Conservation (phyloP, 1,284 basidiomycete species). For the Tylopilus sp. region DNA sequence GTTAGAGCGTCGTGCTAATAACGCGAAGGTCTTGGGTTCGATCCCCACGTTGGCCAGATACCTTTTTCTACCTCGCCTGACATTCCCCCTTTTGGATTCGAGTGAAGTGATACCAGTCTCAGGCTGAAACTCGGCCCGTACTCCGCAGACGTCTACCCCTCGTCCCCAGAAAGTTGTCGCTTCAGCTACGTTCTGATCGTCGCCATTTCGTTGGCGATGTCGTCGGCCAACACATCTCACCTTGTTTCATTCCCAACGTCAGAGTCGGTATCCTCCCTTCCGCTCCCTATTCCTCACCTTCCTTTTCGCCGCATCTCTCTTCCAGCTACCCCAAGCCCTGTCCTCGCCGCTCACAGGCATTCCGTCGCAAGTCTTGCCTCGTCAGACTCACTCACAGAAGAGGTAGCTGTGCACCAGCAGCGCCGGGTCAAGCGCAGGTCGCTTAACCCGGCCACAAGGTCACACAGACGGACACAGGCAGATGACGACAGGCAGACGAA, state of each 20-base stretch:
- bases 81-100: conserved; percentile 14
- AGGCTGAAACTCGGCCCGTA: conserved; percentile 23
- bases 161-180: not conserved
- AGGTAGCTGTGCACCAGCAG: conserved; percentile 24
- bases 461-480: conserved; percentile 32
- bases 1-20: conserved; percentile 14
- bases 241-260: conserved; percentile 30
- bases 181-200: conserved; percentile 12
- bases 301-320: conserved; percentile 75
- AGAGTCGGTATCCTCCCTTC: conserved; percentile 18
- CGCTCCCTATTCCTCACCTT: conserved; percentile 41
- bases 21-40: conserved; percentile 30
- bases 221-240: conserved; percentile 9
- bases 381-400: conserved; percentile 62
- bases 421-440: conserved; percentile 33
- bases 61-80: not conserved
- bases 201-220: conserved; percentile 18
- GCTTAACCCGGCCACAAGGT: conserved; percentile 23
- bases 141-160: not conserved
- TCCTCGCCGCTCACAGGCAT: conserved; percentile 43
- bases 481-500: conserved; percentile 42
- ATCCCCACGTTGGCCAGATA: conserved; percentile 30
- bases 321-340: conserved; percentile 52
- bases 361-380: conserved; percentile 66
- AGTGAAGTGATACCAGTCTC: conserved; percentile 21